These are phyloP conservation scores for Juglanconis oblonga DNA, from an alignment of 2,329 filamentous ascomycete genomes.

Conservation along the genomic window DNA sequence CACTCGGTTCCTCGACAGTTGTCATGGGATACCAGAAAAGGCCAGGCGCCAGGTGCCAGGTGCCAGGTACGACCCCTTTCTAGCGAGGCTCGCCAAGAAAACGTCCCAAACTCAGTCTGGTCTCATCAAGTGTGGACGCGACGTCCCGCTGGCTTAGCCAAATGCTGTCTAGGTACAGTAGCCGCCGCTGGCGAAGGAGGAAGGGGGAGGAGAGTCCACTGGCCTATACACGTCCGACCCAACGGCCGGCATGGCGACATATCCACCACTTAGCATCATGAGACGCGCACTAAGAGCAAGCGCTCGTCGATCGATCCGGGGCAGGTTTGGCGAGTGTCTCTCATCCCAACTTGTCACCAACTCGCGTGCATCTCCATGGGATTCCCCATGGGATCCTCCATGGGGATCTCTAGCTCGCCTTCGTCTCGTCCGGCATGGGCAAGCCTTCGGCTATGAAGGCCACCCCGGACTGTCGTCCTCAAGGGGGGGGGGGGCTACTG, in stretches of 20 bases:
- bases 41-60: not conserved
- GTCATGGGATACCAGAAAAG: not conserved
- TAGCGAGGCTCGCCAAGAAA: not conserved
- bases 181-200: not conserved
- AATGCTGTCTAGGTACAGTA: not conserved
- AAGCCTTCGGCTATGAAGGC: not conserved
- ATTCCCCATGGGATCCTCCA: not conserved
- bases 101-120: not conserved
- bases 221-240: not conserved
- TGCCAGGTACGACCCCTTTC: not conserved
- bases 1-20: not conserved
- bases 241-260: not conserved
- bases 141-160: not conserved
- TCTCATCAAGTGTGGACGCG: not conserved
- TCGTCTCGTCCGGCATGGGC: not conserved
- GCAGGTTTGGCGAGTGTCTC: constrained; percentile 4
- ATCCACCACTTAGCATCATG: not conserved
- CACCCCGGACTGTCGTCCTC: not conserved
- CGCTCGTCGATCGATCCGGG: not conserved
- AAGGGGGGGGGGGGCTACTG: not conserved
- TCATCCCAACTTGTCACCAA: constrained; percentile 6
- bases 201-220: not conserved
- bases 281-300: not conserved
- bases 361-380: not conserved
- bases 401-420: not conserved